Evolutionary conservation across 305 asterid species (phyloP), one percentile per base, ranked within the genome.

Genomic region (Nicotiana rustica): DNA sequence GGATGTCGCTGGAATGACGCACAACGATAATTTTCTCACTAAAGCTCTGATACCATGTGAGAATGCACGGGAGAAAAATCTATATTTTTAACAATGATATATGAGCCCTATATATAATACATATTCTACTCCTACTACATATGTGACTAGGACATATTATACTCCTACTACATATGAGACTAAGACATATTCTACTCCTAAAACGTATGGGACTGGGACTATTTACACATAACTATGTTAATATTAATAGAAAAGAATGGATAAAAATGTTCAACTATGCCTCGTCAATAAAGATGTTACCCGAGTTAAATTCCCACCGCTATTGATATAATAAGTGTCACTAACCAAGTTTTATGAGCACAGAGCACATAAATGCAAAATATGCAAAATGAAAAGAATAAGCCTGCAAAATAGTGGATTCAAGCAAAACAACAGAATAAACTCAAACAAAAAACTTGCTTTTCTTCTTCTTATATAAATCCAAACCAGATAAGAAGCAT

Each of bases 381-480:
- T 59, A 49, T 41, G 64, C 84, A 83, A 62, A 47, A 19, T 19
- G 59, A 25, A 66, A 81, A 71, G 21, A 21, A 75, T 14, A 73
- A 21, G 29, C 64, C 64, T 52, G 79, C 44, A 47, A 41, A 47
- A 47, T 71, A 47, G 52, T 25, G 65, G 79, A 52, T 75, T 29
- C 64, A 38, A 4, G 79, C 65, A 25, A 62, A 75, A 52, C 9
- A 49, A 4, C 14, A 29, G 17, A 25, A 44, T 7, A 73, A 47
- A 41, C 8, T 29, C 65, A 75, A 75, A 71, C 47, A 47, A 5
- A 29, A 19, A 49, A 49, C 57, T 18, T 73, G 21, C 2, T 25
- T 75, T 19, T 25, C 59, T 69, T 47, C 78, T 71, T 12, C 14
- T 44, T 52, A 33, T 6, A 47, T 70, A 36, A 12, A 3, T 14